phyloP scores from a whole-genome alignment of 1,284 basidiomycete genomes.

The Cryptococcus wingfieldii region DNA sequence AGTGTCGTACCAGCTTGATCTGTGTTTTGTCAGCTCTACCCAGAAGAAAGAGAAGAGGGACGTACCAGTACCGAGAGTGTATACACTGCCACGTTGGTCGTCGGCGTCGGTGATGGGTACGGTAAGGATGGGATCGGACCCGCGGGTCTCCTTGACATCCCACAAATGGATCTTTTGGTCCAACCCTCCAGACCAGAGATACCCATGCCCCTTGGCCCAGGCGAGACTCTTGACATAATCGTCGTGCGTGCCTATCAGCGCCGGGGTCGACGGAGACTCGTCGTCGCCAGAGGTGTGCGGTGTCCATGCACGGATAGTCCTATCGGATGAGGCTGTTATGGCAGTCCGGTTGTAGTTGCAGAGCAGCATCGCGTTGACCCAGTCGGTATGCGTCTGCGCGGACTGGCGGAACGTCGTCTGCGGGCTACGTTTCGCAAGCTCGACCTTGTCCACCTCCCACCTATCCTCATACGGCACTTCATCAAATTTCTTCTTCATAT shows the following conservation, averaged over 20 bases:
- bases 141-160: constrained; percentile 63
- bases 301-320: constrained; percentile 89
- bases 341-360: constrained; percentile 93
- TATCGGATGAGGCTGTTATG: constrained; percentile 91
- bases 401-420: constrained; percentile 66
- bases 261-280: constrained; percentile 55
- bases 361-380: constrained; percentile 92
- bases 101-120: constrained; percentile 35
- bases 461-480: constrained; percentile 63
- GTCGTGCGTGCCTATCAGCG: constrained; percentile 74
- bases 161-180: constrained; percentile 91
- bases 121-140: constrained; percentile 42
- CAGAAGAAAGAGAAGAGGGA: constrained; percentile 1
- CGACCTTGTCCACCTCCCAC: constrained; percentile 65
- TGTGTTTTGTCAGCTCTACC: constrained; percentile 5
- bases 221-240: constrained; percentile 90
- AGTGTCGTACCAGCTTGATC: constrained; percentile 75
- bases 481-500: constrained; percentile 13
- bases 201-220: constrained; percentile 70
- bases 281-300: constrained; percentile 60
- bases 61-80: constrained; percentile 63
- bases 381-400: constrained; percentile 82
- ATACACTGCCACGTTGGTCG: constrained; percentile 65
- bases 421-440: constrained; percentile 11
- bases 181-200: constrained; percentile 91